Evolutionary conservation across 192 early-diverging fungal species (phyloP), one percentile per base, ranked within the genome.

Genomic region (Spizellomyces punctatus): DNA sequence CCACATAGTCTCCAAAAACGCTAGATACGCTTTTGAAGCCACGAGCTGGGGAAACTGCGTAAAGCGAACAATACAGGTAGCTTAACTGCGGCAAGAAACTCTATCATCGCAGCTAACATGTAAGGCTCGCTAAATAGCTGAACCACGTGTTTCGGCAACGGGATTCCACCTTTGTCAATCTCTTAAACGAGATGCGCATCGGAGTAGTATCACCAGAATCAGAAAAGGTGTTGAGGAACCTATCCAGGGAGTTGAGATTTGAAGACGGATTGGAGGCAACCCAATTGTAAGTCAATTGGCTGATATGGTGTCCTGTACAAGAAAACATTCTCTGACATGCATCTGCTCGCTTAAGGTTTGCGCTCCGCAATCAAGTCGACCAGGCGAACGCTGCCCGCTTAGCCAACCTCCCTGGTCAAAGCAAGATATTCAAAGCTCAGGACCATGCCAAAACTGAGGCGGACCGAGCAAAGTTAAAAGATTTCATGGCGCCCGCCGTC

Each of bases 131-230:
- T 17, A 41, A 61, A 19, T 69, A 91, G 78, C 67, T 98, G 59
- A 89, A 81, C 8, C 85, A 90, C 52, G 91, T 96, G 22, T 98
- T 93, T 67, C 79, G 95, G 41, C 95, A 98, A 64, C 90, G 86
- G 73, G 94, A 98, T 72, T 76, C 79, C 79, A 82, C 65, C 16
- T 93, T 98, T 66, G 81, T 94, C 63, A 79, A 89, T 21, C 86
- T 98, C 72, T 83, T 98, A 36, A 94, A 94, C 67, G 93, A 98
- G 71, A 85, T 95, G 78, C 86, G 95, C 54, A 76, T 90, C 46
- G 94, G 94, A 8, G 69, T 76, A 17, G 64, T 94, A 8, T 88
- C 93, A 0, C 58, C 75, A 0, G 72, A 85, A 46, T 86, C 89
- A 5, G 76, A 81, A 46, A 41, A 69, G 0, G 64, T 81, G 0